These are phyloP conservation scores for Salix purpurea DNA, from an alignment of 345 rosid genomes.

Conservation along the genomic window DNA sequence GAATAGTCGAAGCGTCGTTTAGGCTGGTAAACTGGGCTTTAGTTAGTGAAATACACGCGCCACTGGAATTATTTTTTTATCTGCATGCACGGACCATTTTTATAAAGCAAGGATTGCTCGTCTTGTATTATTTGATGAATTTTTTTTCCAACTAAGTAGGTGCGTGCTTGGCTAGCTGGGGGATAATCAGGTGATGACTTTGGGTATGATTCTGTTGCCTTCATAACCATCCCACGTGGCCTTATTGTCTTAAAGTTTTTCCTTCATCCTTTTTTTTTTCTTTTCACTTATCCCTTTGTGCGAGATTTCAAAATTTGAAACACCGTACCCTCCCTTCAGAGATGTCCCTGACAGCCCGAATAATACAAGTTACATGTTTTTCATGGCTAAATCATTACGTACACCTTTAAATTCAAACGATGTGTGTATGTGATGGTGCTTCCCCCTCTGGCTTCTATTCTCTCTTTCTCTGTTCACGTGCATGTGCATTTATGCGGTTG, in stretches of 20 bases:
- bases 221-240: slow-evolving; percentile 22
- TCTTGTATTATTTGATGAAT: not conserved
- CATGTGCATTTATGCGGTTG: not conserved
- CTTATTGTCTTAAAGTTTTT: slow-evolving; percentile 17
- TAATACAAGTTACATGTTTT: not conserved
- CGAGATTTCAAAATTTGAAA: slow-evolving; percentile 49
- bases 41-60: too few species aligned
- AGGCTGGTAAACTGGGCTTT: slow-evolving; percentile 16
- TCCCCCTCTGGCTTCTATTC: slow-evolving; percentile 11
- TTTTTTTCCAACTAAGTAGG: not conserved
- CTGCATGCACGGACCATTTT: too few species aligned
- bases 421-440: not conserved
- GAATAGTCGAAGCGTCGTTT: slow-evolving; percentile 18
- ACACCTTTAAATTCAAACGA: slow-evolving; percentile 26
- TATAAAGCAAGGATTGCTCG: not conserved
- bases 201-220: slow-evolving; percentile 12
- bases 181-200: not conserved
- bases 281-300: slow-evolving; percentile 5
- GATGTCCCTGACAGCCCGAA: not conserved
- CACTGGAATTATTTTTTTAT: too few species aligned
- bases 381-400: slow-evolving; percentile 20
- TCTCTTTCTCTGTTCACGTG: not conserved
- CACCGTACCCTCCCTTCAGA: slow-evolving; percentile 4
- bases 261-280: slow-evolving; percentile 4
- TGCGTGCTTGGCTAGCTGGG: not conserved